Conservation (phyloP, 192 early-diverging fungal genomes). For the Backusella macrospora region DNA sequence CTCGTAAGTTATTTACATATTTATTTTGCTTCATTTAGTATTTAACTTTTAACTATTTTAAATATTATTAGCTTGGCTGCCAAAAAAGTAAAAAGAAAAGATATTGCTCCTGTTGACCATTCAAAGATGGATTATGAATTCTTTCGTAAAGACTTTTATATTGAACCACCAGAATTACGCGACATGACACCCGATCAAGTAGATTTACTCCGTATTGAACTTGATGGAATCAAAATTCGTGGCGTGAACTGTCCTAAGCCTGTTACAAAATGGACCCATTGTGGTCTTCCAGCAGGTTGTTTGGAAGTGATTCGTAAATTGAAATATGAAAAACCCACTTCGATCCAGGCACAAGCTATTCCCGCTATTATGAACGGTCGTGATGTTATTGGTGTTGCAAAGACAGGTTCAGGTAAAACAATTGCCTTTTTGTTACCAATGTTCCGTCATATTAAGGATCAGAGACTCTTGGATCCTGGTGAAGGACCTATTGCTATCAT, state of each 20-base stretch:
- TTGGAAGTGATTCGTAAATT: constrained; percentile 79
- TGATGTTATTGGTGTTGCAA: constrained; percentile 95
- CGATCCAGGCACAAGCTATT: constrained; percentile 92
- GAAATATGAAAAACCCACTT: constrained; percentile 84
- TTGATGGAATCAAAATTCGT: constrained; percentile 89
- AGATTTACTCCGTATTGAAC: constrained; percentile 76
- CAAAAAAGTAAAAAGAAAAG: constrained; percentile 89
- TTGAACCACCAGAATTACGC: constrained; percentile 90
- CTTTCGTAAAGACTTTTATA: constrained; percentile 93
- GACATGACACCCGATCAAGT: constrained; percentile 84
- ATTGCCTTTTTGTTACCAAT: constrained; percentile 93
- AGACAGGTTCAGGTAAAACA: constrained; percentile 93
- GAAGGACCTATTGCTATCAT: constrained; percentile 88
- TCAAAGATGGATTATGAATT: constrained; percentile 79
- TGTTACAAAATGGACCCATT: constrained; percentile 91
- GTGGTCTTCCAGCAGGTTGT: constrained; percentile 85
- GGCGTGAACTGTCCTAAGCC: constrained; percentile 93
- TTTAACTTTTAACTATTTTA: background rate
- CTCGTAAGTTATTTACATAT: constrained; percentile 45
- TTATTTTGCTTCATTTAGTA: background rate
- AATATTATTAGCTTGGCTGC: constrained; percentile 61
- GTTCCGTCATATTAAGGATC: constrained; percentile 94
- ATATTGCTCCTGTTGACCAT: constrained; percentile 87
- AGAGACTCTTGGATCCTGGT: constrained; percentile 71
- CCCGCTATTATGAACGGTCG: constrained; percentile 95